Base-by-base conservation (phyloP, 352 stramenopile species). In the Phytophthora sojae region DNA sequence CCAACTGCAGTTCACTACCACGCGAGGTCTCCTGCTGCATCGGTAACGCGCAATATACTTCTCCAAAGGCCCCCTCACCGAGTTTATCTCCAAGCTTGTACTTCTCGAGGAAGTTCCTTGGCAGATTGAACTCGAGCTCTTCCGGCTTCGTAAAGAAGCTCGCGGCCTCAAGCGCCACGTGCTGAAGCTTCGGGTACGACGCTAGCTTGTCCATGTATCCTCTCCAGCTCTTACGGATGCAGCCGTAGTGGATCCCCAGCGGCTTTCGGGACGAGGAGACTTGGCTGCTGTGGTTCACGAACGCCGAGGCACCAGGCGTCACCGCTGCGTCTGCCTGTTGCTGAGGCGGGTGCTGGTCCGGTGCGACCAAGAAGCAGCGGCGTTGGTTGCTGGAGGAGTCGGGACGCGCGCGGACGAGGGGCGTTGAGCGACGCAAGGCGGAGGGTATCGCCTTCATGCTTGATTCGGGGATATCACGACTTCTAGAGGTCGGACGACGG, bases 11-110 rank as follows among this genome's bases (percentile, higher is more conserved):
- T 11, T 67, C 66, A 50, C 65, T 26, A 9, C 77, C 30, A 56
- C 52, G 29, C 9, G 15, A 21, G 6, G 50, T 49, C 19, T 70
- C 59, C 3, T 67, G 42, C 17, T 62, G 49, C 30, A 62, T 45
- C 1, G 79, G 79, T 14, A 89, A 37, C 6, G 85, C 87, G 59
- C 77, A 80, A 63, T 89, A 87, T 3, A 95, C 87, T 39, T 69
- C 71, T 45, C 87, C 87, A 68, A 93, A 95, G 0, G 87, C 82
- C 42, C 87, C 87, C 77, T 92, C 87, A 2, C 87, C 87, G 6
- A 95, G 71, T 29, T 87, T 80, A 29, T 91, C 76, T 0, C 71
- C 81, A 0, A 91, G 61, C 29, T 60, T 53, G 66, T 91, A 95
- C 66, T 84, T 83, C 12, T 35, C 42, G 39, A 81, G 32, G 57